Evolutionary conservation across 2,329 filamentous ascomycete species (phyloP).

Genomic region (Nothomitra cinnamomea): DNA sequence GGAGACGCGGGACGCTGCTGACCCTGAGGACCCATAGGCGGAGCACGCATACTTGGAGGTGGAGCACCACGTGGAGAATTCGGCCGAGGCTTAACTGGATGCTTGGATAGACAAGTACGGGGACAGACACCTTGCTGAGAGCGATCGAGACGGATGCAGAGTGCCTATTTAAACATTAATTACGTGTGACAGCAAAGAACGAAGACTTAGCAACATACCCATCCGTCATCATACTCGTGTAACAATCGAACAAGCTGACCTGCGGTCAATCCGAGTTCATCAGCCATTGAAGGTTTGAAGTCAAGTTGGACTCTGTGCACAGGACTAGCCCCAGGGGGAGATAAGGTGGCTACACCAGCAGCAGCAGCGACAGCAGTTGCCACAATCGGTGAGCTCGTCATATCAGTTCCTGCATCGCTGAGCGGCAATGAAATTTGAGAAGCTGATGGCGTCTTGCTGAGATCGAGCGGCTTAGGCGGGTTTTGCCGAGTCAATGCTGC

Average conservation of each 20-base stretch:
- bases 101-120: conserved; percentile 79
- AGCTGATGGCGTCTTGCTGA: conserved; percentile 3
- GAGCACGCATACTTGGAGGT: conserved; percentile 12
- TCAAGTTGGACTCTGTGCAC: conserved; percentile 91
- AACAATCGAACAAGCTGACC: conserved; percentile 78
- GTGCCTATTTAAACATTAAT: conserved; percentile 38
- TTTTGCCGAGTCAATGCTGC: neutral
- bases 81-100: conserved; percentile 72
- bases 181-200: neutral
- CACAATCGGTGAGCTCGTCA: conserved; percentile 10
- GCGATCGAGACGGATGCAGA: conserved; percentile 79
- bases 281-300: conserved; percentile 81
- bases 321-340: conserved; percentile 13
- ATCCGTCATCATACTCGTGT: conserved; percentile 96
- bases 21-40: conserved; percentile 11
- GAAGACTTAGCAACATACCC: conserved; percentile 44
- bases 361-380: conserved; percentile 12
- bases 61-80: conserved; percentile 29
- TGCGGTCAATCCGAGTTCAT: conserved; percentile 67
- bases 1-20: conserved; percentile 22
- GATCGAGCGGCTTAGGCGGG: neutral
- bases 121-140: conserved; percentile 87
- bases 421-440: conserved; percentile 13
- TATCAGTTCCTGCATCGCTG: conserved; percentile 8
- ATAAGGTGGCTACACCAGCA: conserved; percentile 7